Base-by-base conservation (phyloP, 768 basidiomycete genomes). In the Chlorophyllum brunneum region DNA sequence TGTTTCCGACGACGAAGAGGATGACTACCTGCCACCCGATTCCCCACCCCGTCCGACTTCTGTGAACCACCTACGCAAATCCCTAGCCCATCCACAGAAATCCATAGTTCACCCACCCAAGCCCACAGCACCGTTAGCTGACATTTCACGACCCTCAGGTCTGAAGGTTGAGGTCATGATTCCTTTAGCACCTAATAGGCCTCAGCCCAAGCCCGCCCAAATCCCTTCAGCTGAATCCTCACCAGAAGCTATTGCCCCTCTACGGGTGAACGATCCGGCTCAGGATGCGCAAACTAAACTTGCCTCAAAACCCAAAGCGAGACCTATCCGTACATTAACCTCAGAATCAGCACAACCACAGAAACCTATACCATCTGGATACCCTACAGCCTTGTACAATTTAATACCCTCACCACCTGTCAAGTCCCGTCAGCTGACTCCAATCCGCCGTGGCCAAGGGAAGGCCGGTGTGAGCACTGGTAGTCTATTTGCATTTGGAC, bases 391-490 rank as follows among this genome's bases (percentile, higher is more conserved):
- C 15, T 23, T 20, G 22, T 64, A 66, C 56, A 59, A 61, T 24
- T 57, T 51, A 22, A 38, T 65, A 24, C 57, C 68, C 3, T 71
- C 71, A 2, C 67, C 66, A 18, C n/a, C 65, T 39, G 60, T 69
- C 23, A 83, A 77, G 57, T 61, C 73, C n/a, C 80, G 85, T 22
- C 81, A 75, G 56, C 75, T 88, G 26, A 90, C 88, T 3, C 88
- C 88, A 7, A 85, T 88, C 48, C 77, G 79, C 15, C 69, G 72
- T 30, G 63, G 66, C 22, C 68, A 68, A 15, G 61, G 67, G 13
- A 72, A 73, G 42, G 69, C 65, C 29, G 4, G 16, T 23, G 16
- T 39, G 6, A 9, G 3, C 13, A 31, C 18, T 29, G 40, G 30
- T 18, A 40, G 37, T 36, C 37, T 39, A 20, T 51, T 42, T 46